A percentile compares a stretch with the other conserved stretches of the same genome.
These are phyloP conservation scores for Lepidium africanum DNA, from an alignment of 345 rosid species.

Conservation along the genomic window DNA sequence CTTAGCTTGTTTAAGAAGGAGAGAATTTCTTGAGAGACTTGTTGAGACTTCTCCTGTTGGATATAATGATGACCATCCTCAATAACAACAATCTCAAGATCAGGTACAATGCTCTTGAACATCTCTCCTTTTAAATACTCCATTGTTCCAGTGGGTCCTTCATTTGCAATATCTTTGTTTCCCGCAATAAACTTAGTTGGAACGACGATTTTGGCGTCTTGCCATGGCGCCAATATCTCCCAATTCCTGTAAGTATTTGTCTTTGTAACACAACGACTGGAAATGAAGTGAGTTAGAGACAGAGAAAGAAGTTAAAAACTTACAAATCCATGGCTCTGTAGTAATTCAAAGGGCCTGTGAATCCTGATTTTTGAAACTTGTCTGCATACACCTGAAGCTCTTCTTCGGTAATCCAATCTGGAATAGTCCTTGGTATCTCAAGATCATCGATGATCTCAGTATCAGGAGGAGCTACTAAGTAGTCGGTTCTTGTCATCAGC, in stretches of 20 bases:
- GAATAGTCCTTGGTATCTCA: constrained; percentile 42
- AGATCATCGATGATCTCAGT: constrained; percentile 56
- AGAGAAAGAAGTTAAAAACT: not conserved
- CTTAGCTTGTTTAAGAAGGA: constrained; percentile 37
- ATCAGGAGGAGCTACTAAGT: constrained; percentile 48
- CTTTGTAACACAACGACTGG: not conserved
- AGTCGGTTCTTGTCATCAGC: constrained; percentile 38
- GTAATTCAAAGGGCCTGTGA: constrained; percentile 54
- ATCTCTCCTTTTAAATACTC: constrained; percentile 41
- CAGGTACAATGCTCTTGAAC: constrained; percentile 46
- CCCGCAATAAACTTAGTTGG: constrained; percentile 51
- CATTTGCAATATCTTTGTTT: constrained; percentile 43
- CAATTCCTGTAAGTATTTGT: constrained; percentile 41
- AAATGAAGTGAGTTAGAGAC: not conserved
- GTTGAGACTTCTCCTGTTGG: constrained; percentile 47
- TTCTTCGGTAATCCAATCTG: constrained; percentile 61
- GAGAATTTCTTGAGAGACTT: constrained; percentile 50
- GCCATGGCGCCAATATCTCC: constrained; percentile 56
- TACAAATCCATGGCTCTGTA: constrained; percentile 62
- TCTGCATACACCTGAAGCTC: constrained; percentile 56
- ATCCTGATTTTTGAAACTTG: constrained; percentile 59
- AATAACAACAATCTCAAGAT: constrained; percentile 47
- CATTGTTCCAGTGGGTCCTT: constrained; percentile 22
- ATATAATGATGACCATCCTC: constrained; percentile 62
- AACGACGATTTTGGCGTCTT: constrained; percentile 42